A percentile compares a stretch with the other conserved stretches of the same genome.
Evolutionary conservation across 768 basidiomycete species (phyloP).

Genomic region (Suillus alpinus): DNA sequence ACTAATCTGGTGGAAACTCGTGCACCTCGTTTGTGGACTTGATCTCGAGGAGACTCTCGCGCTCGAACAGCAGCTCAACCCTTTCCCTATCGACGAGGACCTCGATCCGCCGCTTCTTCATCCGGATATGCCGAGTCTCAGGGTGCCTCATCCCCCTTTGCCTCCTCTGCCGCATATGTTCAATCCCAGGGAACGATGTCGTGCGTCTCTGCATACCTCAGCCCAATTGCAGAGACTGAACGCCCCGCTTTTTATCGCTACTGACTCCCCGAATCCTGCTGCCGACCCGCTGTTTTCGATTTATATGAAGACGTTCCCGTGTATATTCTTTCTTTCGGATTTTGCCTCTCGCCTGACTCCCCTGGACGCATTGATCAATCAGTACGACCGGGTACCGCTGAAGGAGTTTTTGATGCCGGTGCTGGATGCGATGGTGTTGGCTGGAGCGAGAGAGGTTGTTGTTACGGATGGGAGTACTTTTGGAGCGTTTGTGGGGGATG

Average conservation of each 20-base stretch:
- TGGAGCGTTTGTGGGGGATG: slow-evolving; percentile 63
- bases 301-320: slow-evolving; percentile 59
- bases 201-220: slow-evolving; percentile 33
- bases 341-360: slow-evolving; percentile 34
- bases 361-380: slow-evolving; percentile 39
- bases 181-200: slow-evolving; percentile 33
- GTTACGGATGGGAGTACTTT: slow-evolving; percentile 79
- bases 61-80: slow-evolving; percentile 19
- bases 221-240: slow-evolving; percentile 42
- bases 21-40: slow-evolving; percentile 46
- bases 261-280: slow-evolving; percentile 46
- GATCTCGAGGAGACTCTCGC: slow-evolving; percentile 32
- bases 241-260: slow-evolving; percentile 63
- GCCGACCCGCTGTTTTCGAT: slow-evolving; percentile 41
- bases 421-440: slow-evolving; percentile 69
- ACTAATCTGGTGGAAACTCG: slow-evolving; percentile 55
- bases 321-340: slow-evolving; percentile 55
- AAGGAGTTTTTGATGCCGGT: slow-evolving; percentile 54
- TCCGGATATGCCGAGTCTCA: slow-evolving; percentile 18
- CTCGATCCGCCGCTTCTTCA: slow-evolving; percentile 18
- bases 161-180: slow-evolving; percentile 19
- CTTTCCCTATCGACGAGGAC: not conserved
- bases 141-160: slow-evolving; percentile 27
- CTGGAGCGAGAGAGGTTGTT: slow-evolving; percentile 52
- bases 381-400: slow-evolving; percentile 48